These are phyloP conservation scores for Trametes cinnabarina DNA, from an alignment of 768 basidiomycete species.

Conservation along the genomic window DNA sequence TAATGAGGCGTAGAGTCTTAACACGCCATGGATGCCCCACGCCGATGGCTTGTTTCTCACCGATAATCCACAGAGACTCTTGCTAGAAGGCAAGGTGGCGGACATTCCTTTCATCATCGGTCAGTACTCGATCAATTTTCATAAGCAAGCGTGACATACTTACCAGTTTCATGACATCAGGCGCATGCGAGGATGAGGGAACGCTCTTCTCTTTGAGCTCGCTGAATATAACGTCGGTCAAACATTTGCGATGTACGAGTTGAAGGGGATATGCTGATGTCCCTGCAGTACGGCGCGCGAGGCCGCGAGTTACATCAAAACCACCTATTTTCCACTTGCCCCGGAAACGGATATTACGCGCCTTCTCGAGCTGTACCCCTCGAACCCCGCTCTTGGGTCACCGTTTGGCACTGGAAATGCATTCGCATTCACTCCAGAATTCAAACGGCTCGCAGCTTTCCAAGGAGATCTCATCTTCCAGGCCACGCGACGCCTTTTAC, in stretches of 20 bases:
- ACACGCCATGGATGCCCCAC: constrained; percentile 49
- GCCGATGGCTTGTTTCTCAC: constrained; percentile 49
- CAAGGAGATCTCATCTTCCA: constrained; percentile 52
- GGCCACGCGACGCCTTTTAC: constrained; percentile 45
- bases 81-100: constrained; percentile 45
- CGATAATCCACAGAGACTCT: constrained; percentile 38
- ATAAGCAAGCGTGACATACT: constrained; percentile 10
- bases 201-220: constrained; percentile 35
- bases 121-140: not conserved
- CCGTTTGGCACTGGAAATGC: constrained; percentile 47
- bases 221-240: constrained; percentile 31
- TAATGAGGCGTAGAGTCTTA: constrained; percentile 35
- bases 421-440: constrained; percentile 49
- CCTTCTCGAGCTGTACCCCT: constrained; percentile 31
- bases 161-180: not conserved
- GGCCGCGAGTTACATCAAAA: constrained; percentile 12
- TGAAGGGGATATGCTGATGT: too few relatives aligned
- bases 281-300: constrained; percentile 22
- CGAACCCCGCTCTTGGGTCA: constrained; percentile 43
- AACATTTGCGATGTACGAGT: too few relatives aligned
- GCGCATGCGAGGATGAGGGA: constrained; percentile 61
- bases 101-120: constrained; percentile 49
- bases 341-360: constrained; percentile 13
- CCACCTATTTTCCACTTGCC: constrained; percentile 27
- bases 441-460: constrained; percentile 50